Base-by-base conservation (phyloP, 2,329 filamentous ascomycete species). In the Ophiostoma angusticollis region DNA sequence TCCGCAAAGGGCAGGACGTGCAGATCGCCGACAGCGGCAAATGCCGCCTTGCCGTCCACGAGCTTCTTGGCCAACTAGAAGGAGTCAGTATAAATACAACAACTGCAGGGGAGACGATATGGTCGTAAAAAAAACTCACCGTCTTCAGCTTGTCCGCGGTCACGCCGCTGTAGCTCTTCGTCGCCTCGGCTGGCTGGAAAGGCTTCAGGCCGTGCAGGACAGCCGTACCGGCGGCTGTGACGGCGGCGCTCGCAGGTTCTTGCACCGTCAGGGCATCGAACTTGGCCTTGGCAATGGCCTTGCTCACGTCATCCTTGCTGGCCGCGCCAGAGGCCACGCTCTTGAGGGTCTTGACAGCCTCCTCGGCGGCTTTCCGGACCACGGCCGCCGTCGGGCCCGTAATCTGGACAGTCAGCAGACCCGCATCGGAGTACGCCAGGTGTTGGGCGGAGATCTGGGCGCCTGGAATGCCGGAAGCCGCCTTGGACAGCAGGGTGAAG, bases 201-300 rank as follows among this genome's bases (percentile, higher is more conserved):
- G 84, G 68, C 71, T 87, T 82, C 62, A 78, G 79, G 50, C 76
- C 79, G 56, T 84, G 78, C 52, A 95, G 70, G 45, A 95, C 74
- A 49, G 84, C 83, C 53, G 84, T 78, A 47, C 91, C 91, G 48
- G 86, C 87, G 46, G 84, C 72, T 54, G 93, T 78, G 44, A 96
- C 68, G 50, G 84, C 84, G 41, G 79, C 72, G 50, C 79, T 73
- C 47, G 83, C 75, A 53, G 79, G 77, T 65, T 95, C 82, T 50
- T 78, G 82, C 48, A 78, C 73, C 55, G 93, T 84, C 39, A 96
- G 71, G 49, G 85, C 80, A 58, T 82, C 79, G 66, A 94, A 98
- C 66, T 94, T 96, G 56, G 91, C 91, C 54, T 83, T 78, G 44
- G 89, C 85, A 58, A 87, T 96, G 55, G 91, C 91, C 55, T 83